A percentile compares a stretch with the other conserved stretches of the same genome.
These are phyloP conservation scores for Moesziomyces sp. DNA, from an alignment of 1,284 basidiomycete genomes.

Conservation along the genomic window DNA sequence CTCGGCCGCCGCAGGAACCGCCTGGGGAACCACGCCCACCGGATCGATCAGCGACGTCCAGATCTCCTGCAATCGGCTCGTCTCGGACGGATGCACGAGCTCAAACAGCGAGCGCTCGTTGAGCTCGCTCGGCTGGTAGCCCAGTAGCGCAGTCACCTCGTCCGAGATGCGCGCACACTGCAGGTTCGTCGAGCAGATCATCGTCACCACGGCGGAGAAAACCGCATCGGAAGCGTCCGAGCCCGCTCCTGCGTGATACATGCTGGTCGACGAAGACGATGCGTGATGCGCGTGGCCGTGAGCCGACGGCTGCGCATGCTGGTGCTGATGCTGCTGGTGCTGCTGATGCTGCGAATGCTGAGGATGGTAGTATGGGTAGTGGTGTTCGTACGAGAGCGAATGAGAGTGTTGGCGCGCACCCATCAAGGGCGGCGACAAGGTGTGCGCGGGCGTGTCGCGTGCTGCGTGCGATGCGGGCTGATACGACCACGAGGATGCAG, in stretches of 20 bases:
- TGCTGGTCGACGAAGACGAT: constrained; percentile 6
- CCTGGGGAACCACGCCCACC: constrained; percentile 45
- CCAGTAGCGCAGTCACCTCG: constrained; percentile 44
- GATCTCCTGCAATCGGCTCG: constrained; percentile 36
- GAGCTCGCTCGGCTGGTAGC: constrained; percentile 46
- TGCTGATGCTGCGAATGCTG: constrained; percentile 8
- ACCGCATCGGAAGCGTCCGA: constrained; percentile 11
- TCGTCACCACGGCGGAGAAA: constrained; percentile 43
- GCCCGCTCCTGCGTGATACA: constrained; percentile 2
- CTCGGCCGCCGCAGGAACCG: constrained; percentile 39
- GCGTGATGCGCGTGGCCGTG: constrained; percentile 5
- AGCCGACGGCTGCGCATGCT: constrained; percentile 7
- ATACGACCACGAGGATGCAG: constrained; percentile 12
- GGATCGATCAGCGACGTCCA: constrained; percentile 52
- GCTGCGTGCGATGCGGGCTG: constrained; percentile 18
- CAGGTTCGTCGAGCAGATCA: constrained; percentile 56
- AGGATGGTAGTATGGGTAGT: constrained; percentile 14
- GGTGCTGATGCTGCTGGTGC: constrained; percentile 12
- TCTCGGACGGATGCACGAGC: constrained; percentile 53
- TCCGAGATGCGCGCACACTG: constrained; percentile 53
- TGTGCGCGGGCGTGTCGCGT: constrained; percentile 4
- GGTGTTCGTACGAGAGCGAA: constrained; percentile 31
- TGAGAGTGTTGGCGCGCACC: constrained; percentile 18
- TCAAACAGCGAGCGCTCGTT: constrained; percentile 48
- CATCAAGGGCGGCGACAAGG: constrained; percentile 9